Base-by-base conservation (phyloP, 2,329 filamentous ascomycete species). In the Orbilia quercus region DNA sequence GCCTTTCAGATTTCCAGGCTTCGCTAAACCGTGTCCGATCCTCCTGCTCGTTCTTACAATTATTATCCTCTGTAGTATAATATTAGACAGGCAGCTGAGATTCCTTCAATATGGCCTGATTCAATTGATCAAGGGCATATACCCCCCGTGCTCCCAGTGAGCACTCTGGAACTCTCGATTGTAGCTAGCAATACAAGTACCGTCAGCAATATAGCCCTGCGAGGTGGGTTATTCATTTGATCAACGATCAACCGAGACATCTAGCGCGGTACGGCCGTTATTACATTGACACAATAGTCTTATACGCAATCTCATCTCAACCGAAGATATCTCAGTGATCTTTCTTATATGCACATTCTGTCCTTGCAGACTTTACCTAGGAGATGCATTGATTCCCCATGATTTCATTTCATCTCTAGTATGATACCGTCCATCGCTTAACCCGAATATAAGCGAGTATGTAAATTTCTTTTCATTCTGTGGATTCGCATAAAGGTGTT, bases 281-380 rank as follows among this genome's bases (percentile, higher is more conserved):
- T 40, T 14, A 14, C 6, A 40, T 40, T 40, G n/a, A 40, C n/a
- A 40, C 12, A 4, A 12, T 12, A 12, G n/a, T 40, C 6, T 40
- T 40, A 40, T 40, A 31, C 16, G 28, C 11, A 25, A 1, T 23
- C 7, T n/a, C 25, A 25, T 14, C 7, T 11, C 20, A 3, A 1
- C 1, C 18, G 16, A 31, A 31, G 28, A 31, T 5, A 31, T 31
- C 28, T 9, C 28, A 31, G 28, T 31, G 9, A 9, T 31, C 4
- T 31, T 9, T 31, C 28, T 31, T 6, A 54, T 54, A 64, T 64
- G 59, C 59, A 64, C 14, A 40, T 47, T 64, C 54, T 54, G 48
- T 45, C 38, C 59, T 64, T 64, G 38, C 47, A 55, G 25, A 16
- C 2, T 3, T n/a, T 44, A 36, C 36, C 44, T 54, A 25, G 22